A percentile compares a stretch with the other conserved stretches of the same genome.
phyloP scores from a whole-genome alignment of 1,139 yeast species.

The Suhomyces bokatorum region DNA sequence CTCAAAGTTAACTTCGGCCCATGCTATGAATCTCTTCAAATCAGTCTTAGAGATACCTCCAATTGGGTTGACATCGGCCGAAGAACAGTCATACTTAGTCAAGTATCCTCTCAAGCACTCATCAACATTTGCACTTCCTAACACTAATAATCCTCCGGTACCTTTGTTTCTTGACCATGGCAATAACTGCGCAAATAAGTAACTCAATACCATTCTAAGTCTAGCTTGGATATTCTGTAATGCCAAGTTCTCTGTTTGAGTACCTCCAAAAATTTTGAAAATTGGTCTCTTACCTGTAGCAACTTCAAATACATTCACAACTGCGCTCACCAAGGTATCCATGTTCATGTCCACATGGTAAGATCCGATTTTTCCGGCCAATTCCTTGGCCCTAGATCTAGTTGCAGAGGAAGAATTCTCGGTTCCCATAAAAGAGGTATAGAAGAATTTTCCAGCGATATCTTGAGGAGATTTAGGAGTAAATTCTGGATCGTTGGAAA shows the following conservation, averaged over 20 bases:
- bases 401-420: conserved; percentile 88
- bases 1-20: conserved; percentile 68
- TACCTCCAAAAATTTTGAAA: conserved; percentile 91
- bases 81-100: conserved; percentile 94
- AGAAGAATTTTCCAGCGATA: conserved; percentile 72
- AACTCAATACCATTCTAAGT: conserved; percentile 89
- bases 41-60: conserved; percentile 97
- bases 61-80: conserved; percentile 95
- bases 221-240: conserved; percentile 96
- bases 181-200: conserved; percentile 86
- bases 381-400: conserved; percentile 74
- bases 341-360: conserved; percentile 90
- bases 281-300: conserved; percentile 90
- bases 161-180: conserved; percentile 82
- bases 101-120: conserved; percentile 93
- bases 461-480: conserved; percentile 73
- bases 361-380: conserved; percentile 77
- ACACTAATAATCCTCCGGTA: conserved; percentile 77
- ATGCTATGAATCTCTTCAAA: conserved; percentile 77
- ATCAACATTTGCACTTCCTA: conserved; percentile 98
- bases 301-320: conserved; percentile 73
- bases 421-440: conserved; percentile 95
- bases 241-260: conserved; percentile 87
- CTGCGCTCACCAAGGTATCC: conserved; percentile 78
- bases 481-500: conserved; percentile 61